Evolutionary conservation across 148 eudicot genomes (phyloP), one percentile per base, ranked within the genome.

Genomic region (Cornus suecica): DNA sequence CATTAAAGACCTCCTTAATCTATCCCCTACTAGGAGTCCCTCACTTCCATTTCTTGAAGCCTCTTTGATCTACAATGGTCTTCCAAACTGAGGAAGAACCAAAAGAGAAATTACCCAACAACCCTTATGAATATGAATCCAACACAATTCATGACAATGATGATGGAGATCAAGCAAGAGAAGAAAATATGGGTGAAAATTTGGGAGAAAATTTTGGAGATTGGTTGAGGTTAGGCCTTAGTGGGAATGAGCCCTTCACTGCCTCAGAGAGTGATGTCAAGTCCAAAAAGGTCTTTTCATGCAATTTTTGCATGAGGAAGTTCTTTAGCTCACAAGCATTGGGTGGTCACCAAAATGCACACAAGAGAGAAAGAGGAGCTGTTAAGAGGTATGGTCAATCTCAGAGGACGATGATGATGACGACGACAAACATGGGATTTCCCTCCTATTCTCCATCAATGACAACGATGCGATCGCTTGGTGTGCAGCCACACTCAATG

Each of bases 321-420:
- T 61, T 61, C 27, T 61, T n/a, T 5, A 61, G 65, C 13, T 61
- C 65, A 61, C 65, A 61, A 61, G 65, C 65, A 5, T 61, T n/a
- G 65, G 65, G 27, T 5, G 65, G 65, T 61, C 65, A 61, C 65
- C 65, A 61, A 24, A 61, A 61, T 61, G 65, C 65, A 22, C 82
- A 74, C 65, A 74, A 75, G 70, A 74, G 70, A 30, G 78, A 81
- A 20, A 76, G 80, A 37, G 45, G 56, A 31, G 48, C 52, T 51
- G n/a, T 29, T 10, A 68, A 11, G 41, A 69, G 63, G 23, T 25
- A 32, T 24, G 51, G 54, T 16, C 54, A 65, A 9, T 52, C 66
- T 66, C 37, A 48, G 18, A 58, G 26, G 74, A 56, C 29, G 74
- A 72, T 31, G 30, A 73, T 58, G 42, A 72, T 31, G 30, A 73